Evolutionary conservation across 371 early-diverging fungal genomes (phyloP).

Genomic region (Fennellomyces sp.): DNA sequence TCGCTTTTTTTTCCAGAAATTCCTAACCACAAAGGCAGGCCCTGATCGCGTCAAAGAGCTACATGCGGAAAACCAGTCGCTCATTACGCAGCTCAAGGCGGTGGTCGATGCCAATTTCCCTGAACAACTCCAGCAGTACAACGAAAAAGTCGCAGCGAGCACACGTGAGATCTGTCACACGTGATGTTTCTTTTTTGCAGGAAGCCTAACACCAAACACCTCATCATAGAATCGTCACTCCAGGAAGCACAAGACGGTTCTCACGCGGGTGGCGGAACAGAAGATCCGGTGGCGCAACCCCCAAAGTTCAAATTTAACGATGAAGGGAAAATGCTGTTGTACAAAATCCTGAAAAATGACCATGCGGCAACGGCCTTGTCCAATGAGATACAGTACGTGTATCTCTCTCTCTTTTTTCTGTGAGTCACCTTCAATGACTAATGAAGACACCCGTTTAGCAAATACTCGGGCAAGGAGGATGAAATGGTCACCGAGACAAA

Average conservation of each 20-base stretch:
- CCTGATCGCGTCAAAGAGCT: conserved; percentile 38
- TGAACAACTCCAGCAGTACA: conserved; percentile 28
- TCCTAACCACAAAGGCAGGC: conserved; percentile 42
- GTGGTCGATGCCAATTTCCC: conserved; percentile 43
- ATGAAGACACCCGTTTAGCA: background rate
- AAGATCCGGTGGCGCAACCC: background rate
- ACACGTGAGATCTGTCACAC: background rate
- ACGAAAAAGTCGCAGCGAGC: conserved; percentile 22
- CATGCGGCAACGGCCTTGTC: conserved; percentile 25
- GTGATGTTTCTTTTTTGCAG: background rate
- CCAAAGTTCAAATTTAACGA: conserved; percentile 41
- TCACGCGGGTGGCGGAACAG: background rate
- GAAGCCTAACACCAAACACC: background rate
- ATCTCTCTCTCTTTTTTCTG: background rate
- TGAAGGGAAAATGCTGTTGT: conserved; percentile 30
- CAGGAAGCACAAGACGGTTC: background rate
- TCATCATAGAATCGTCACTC: background rate
- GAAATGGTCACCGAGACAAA: background rate
- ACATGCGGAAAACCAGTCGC: conserved; percentile 37
- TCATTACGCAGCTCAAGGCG: conserved; percentile 27
- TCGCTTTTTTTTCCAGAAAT: conserved; percentile 30
- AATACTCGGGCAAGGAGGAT: background rate
- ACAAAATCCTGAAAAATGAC: conserved; percentile 41
- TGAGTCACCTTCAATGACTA: background rate
- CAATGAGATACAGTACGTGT: conserved; percentile 41